Percentiles rank a stretch among this genome's conserved stretches.
These are phyloP conservation scores for Auriscalpium vulgare DNA, from an alignment of 768 basidiomycete genomes.

Conservation along the genomic window DNA sequence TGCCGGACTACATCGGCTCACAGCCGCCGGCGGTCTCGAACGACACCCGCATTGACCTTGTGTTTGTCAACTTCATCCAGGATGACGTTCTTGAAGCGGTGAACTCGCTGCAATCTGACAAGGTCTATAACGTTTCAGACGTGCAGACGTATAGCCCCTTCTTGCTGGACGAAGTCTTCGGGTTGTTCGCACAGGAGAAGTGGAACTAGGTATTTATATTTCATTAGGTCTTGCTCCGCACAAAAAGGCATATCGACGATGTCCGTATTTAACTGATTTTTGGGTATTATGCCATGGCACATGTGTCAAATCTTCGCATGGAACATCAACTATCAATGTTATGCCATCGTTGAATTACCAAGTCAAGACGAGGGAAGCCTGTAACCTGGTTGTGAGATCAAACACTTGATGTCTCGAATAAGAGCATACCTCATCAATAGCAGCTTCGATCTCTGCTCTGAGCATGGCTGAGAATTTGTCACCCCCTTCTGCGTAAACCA, in stretches of 20 bases:
- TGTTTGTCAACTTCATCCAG: constrained; percentile 69
- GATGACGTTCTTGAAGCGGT: constrained; percentile 41
- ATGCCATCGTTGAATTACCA: too few species aligned
- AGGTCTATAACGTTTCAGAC: constrained; percentile 44
- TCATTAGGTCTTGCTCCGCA: too few species aligned
- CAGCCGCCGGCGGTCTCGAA: constrained; percentile 40
- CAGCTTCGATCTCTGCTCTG: neutral
- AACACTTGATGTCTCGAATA: too few species aligned
- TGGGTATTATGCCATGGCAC: too few species aligned
- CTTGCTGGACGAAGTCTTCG: constrained; percentile 43
- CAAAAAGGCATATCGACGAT: too few species aligned
- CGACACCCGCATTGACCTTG: constrained; percentile 55
- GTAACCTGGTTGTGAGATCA: too few species aligned
- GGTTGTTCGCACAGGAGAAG: constrained; percentile 42
- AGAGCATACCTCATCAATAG: neutral
- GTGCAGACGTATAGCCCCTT: constrained; percentile 47
- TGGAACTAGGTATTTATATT: constrained; percentile 19
- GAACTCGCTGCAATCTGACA: constrained; percentile 45
- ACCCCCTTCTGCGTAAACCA: neutral
- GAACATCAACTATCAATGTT: too few species aligned
- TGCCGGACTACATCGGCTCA: constrained; percentile 55
- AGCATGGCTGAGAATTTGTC: neutral
- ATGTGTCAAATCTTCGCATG: too few species aligned
- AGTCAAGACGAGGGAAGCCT: too few species aligned
- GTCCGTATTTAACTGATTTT: too few species aligned